A percentile compares a stretch with the other conserved stretches of the same genome.
phyloP scores from a whole-genome alignment of 208 protist species.

The Paratrypanosoma confusum region DNA sequence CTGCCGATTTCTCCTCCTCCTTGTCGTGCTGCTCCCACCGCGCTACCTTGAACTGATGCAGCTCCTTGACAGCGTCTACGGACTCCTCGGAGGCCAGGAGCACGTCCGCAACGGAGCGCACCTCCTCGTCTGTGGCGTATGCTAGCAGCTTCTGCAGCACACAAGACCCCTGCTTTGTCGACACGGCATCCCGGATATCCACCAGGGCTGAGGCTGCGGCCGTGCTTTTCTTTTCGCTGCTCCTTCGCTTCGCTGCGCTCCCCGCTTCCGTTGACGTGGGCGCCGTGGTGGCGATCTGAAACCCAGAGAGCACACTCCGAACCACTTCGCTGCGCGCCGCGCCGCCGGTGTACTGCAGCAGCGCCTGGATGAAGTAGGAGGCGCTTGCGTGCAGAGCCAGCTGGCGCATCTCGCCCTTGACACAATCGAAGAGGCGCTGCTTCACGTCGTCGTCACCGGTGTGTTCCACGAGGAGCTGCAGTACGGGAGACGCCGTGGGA shows the following conservation, averaged over 20 bases:
- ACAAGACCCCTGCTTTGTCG: constrained; percentile 63
- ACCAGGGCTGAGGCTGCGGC: neutral
- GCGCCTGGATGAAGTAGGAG: constrained; percentile 61
- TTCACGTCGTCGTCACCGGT: constrained; percentile 13
- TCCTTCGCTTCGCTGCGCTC: too few relatives aligned
- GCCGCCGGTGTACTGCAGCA: constrained; percentile 41
- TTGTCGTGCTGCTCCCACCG: constrained; percentile 8
- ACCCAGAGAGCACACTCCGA: constrained; percentile 19
- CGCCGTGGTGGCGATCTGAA: too few relatives aligned
- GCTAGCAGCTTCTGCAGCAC: constrained; percentile 80
- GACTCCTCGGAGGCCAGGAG: constrained; percentile 15
- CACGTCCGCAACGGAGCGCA: constrained; percentile 33
- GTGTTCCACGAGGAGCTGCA: constrained; percentile 66
- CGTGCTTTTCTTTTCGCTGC: neutral
- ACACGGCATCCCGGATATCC: constrained; percentile 37
- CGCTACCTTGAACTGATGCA: constrained; percentile 1
- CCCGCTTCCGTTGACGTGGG: too few relatives aligned
- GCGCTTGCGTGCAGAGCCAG: constrained; percentile 45
- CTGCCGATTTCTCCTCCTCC: constrained; percentile 2
- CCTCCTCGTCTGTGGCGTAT: constrained; percentile 46
- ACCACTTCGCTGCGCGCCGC: constrained; percentile 32
- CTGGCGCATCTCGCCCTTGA: constrained; percentile 21
- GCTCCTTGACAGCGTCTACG: constrained; percentile 12
- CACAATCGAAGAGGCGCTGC: constrained; percentile 14
- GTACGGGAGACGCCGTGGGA: constrained; percentile 60